phyloP scores from a whole-genome alignment of 2,329 filamentous ascomycete genomes.

The Ophiocordyceps camponoti-saundersi region DNA sequence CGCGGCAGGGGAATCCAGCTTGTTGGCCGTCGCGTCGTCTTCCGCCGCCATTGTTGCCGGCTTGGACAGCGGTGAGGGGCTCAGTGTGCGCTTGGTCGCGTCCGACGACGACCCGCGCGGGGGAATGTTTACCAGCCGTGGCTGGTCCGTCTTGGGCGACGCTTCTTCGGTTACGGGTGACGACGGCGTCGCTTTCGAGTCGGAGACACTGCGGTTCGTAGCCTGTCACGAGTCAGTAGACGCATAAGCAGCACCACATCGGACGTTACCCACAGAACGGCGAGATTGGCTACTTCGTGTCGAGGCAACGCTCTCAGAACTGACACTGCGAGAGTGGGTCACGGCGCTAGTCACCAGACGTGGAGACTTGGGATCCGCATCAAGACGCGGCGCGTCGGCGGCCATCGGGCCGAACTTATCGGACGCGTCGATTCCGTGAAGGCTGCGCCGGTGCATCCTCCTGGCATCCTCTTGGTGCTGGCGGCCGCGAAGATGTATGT shows the following conservation, averaged over 20 bases:
- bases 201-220: conserved; percentile 38
- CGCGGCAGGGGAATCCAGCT: conserved; percentile 51
- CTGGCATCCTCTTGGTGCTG: conserved; percentile 49
- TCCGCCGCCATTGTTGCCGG: conserved; percentile 46
- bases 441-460: conserved; percentile 66
- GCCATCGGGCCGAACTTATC: conserved; percentile 7
- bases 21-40: conserved; percentile 20
- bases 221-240: conserved; percentile 37
- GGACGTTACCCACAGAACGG: conserved; percentile 43
- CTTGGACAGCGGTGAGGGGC: conserved; percentile 59
- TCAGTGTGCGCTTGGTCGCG: conserved; percentile 45
- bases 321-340: conserved; percentile 31
- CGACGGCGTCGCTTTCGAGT: conserved; percentile 36
- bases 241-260: not conserved
- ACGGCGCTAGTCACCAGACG: conserved; percentile 14
- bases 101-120: conserved; percentile 48
- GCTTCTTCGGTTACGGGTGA: conserved; percentile 28
- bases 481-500: conserved; percentile 46
- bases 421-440: conserved; percentile 42
- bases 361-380: conserved; percentile 23
- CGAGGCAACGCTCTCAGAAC: conserved; percentile 47
- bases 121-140: conserved; percentile 39
- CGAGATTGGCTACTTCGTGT: conserved; percentile 41
- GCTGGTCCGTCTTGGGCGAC: conserved; percentile 31
- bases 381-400: conserved; percentile 5